Conservation (phyloP, 306 rosid genomes). For the Rosa lucieae region DNA sequence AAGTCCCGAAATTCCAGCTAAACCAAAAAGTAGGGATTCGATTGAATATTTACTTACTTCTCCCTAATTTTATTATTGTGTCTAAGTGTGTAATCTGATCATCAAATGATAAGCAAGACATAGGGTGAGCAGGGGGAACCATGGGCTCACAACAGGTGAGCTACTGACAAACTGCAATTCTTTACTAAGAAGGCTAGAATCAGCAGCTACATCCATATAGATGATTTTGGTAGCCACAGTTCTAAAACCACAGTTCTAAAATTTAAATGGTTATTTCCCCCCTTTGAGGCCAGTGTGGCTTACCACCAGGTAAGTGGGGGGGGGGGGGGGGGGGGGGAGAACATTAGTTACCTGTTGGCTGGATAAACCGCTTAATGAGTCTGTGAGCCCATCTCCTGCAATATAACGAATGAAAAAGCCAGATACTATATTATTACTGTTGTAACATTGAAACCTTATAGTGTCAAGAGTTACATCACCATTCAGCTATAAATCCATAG, state of each 20-base stretch:
- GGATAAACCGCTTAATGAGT: constrained; percentile 75
- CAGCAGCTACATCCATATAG: background rate
- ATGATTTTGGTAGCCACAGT: background rate
- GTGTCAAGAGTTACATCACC: no score
- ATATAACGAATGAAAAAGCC: constrained; percentile 19
- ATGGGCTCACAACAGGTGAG: background rate
- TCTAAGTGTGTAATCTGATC: no score
- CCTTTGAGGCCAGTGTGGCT: background rate
- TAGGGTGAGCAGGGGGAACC: background rate
- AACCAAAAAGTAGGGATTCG: no score
- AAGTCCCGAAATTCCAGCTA: no score
- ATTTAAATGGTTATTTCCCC: background rate
- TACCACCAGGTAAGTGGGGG: no score
- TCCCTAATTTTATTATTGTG: no score
- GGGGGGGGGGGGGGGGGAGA: background rate
- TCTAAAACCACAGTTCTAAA: background rate
- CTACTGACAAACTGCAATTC: background rate
- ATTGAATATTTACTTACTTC: no score
- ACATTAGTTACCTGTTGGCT: constrained; percentile 61
- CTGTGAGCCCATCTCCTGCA: constrained; percentile 92
- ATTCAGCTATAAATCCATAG: no score
- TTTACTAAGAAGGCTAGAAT: background rate
- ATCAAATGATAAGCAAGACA: background rate
- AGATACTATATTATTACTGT: background rate
- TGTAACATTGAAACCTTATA: background rate